These are phyloP conservation scores for Rhizoclosmatium sp. DNA, from an alignment of 192 early-diverging fungal genomes.

Conservation along the genomic window DNA sequence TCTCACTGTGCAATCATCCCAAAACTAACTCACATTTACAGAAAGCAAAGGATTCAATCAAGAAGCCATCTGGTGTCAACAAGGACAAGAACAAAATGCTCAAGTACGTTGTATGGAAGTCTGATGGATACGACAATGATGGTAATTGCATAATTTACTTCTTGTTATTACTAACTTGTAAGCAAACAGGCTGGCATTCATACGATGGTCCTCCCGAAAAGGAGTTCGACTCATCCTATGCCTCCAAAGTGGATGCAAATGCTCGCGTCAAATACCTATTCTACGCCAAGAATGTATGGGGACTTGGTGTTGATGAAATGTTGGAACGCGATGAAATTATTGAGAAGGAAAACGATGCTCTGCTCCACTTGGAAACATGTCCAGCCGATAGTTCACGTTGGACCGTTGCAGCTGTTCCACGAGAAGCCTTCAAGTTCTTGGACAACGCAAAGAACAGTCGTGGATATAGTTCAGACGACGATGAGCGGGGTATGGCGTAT, in stretches of 20 bases:
- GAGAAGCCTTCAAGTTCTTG: constrained; percentile 7
- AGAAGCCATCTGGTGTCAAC: not conserved
- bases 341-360: not conserved
- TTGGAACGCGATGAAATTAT: not conserved
- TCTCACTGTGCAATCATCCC: not conserved
- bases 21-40: not conserved
- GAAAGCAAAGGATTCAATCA: not conserved
- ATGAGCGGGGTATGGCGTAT: too few relatives aligned
- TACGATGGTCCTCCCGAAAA: not conserved
- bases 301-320: not conserved
- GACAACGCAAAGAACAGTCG: not conserved
- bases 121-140: constrained; percentile 4
- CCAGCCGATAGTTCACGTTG: constrained; percentile 1
- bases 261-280: constrained; percentile 14
- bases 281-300: not conserved
- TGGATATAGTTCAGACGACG: not conserved
- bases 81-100: constrained; percentile 8
- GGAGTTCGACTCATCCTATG: not conserved
- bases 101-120: constrained; percentile 1
- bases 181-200: not conserved
- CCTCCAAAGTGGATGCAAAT: constrained; percentile 3
- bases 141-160: not conserved
- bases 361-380: not conserved
- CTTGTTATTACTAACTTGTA: not conserved
- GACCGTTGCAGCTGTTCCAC: not conserved